A percentile compares a stretch with the other conserved stretches of the same genome.
Conservation (phyloP, 1,284 basidiomycete genomes). For the Sanghuangporus sanghuang region DNA sequence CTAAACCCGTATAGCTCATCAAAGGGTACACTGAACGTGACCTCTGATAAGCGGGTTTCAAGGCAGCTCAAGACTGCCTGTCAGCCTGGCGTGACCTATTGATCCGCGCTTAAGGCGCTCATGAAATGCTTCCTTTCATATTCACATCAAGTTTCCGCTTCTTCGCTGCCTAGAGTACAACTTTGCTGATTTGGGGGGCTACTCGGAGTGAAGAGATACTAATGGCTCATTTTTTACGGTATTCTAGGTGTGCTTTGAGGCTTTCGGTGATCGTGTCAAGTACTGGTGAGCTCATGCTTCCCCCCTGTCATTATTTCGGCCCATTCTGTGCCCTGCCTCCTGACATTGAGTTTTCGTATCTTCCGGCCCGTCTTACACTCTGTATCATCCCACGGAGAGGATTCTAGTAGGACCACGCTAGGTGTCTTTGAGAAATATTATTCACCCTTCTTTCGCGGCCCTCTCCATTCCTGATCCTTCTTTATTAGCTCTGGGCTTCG, state of each 20-base stretch:
- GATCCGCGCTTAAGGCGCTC: slow-evolving; percentile 4
- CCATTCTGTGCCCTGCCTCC: not conserved
- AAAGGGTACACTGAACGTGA: not conserved
- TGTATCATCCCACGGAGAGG: not conserved
- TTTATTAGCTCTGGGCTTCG: not conserved
- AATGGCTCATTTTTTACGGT: not conserved
- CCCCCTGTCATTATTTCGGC: not conserved
- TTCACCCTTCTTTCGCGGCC: not conserved
- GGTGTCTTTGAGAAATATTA: not conserved
- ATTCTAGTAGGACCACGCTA: not conserved
- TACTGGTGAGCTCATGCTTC: slow-evolving; percentile 45
- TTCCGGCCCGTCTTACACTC: not conserved
- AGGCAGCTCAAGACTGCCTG: not conserved
- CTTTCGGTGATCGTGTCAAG: slow-evolving; percentile 72
- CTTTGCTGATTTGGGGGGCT: not conserved
- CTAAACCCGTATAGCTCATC: not conserved
- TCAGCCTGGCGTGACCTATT: slow-evolving; percentile 1
- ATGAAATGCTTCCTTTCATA: not conserved
- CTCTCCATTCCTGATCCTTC: not conserved
- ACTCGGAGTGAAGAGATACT: not conserved
- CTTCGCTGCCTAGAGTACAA: not conserved
- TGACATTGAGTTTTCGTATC: not conserved
- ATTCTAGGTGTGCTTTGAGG: slow-evolving; percentile 58
- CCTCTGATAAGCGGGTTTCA: not conserved
- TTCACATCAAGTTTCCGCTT: not conserved